These are phyloP conservation scores for Zygosaccharomyces kombuchaensis DNA, from an alignment of 805 yeast genomes.

Conservation along the genomic window DNA sequence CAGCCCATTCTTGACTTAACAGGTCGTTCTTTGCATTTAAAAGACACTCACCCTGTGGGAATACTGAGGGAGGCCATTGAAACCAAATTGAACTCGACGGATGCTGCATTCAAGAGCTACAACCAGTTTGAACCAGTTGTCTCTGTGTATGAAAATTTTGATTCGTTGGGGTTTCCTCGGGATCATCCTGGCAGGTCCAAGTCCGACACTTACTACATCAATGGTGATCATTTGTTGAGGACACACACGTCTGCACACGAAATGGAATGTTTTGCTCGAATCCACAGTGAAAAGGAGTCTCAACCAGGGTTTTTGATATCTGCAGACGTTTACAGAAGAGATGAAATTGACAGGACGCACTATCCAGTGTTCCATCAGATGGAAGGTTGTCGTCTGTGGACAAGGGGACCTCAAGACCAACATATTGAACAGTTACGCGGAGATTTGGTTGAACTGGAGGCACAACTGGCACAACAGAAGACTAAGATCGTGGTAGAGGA, in stretches of 20 bases:
- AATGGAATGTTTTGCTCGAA: constrained; percentile 66
- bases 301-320: constrained; percentile 86
- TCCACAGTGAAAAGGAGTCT: constrained; percentile 39
- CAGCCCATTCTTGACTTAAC: constrained; percentile 64
- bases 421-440: constrained; percentile 44
- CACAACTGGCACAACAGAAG: constrained; percentile 29
- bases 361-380: constrained; percentile 97
- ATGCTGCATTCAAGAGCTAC: constrained; percentile 59
- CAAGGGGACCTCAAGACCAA: constrained; percentile 32
- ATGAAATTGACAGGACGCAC: constrained; percentile 92
- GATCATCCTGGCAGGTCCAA: constrained; percentile 93
- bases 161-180: constrained; percentile 80
- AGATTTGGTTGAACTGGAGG: constrained; percentile 65
- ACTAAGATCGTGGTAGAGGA: constrained; percentile 72
- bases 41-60: constrained; percentile 83
- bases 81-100: constrained; percentile 55
- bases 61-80: constrained; percentile 75
- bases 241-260: constrained; percentile 99
- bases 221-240: constrained; percentile 65
- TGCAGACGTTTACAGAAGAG: constrained; percentile 94
- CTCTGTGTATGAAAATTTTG: constrained; percentile 78
- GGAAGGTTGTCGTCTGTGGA: constrained; percentile 95
- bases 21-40: constrained; percentile 66
- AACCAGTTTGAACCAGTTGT: constrained; percentile 82
- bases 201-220: constrained; percentile 89